These are phyloP conservation scores for Colletotrichum sp. DNA, from an alignment of 2,329 filamentous ascomycete genomes.

Conservation along the genomic window DNA sequence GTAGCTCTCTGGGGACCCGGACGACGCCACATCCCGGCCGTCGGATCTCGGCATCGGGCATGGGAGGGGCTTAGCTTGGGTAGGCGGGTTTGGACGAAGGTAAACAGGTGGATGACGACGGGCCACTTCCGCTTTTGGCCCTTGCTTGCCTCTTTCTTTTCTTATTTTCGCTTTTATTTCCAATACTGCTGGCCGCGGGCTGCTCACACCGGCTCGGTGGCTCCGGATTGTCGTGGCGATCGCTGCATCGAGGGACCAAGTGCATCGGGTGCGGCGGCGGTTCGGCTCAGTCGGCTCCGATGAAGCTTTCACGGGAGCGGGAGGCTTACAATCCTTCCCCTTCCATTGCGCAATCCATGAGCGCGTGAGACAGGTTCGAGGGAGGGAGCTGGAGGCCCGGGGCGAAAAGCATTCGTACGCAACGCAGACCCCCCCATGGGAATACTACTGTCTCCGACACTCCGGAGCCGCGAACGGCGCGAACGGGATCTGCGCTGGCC, in stretches of 20 bases:
- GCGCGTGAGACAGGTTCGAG: not conserved
- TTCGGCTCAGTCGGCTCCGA: not conserved
- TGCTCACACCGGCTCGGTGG: not conserved
- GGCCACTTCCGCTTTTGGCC: not conserved
- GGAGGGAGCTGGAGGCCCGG: not conserved
- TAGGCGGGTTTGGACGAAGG: slow-evolving; percentile 2
- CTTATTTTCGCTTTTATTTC: not conserved
- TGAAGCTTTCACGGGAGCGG: not conserved
- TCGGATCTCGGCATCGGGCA: slow-evolving; percentile 15
- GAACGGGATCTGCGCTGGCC: not conserved
- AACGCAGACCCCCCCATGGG: not conserved
- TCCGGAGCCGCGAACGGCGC: not conserved
- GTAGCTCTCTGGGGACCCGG: not conserved
- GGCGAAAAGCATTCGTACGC: not conserved
- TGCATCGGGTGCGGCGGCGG: not conserved
- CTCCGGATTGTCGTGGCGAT: not conserved
- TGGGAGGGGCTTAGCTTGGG: not conserved
- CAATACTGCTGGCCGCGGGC: not conserved
- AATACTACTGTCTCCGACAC: not conserved
- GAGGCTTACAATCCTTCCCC: not conserved
- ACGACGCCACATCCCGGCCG: slow-evolving; percentile 19
- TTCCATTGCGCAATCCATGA: slow-evolving; percentile 10
- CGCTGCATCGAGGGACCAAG: not conserved
- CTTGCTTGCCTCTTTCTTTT: not conserved
- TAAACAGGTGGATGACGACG: not conserved